phyloP scores from a whole-genome alignment of 2,329 filamentous ascomycete species.

The Alternaria gansuensis region DNA sequence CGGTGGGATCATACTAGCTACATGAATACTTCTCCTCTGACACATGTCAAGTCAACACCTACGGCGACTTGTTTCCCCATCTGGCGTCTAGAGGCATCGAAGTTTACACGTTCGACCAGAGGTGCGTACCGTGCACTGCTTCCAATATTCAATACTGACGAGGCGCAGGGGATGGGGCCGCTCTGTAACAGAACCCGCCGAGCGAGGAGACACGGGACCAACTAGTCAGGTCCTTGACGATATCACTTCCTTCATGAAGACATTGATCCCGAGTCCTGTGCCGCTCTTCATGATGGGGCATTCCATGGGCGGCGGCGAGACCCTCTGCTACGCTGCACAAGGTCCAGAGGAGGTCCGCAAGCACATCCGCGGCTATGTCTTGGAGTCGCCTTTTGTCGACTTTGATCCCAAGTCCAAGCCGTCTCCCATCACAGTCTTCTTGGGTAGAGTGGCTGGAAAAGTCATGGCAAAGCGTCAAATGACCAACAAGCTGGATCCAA shows the following conservation, averaged over 20 bases:
- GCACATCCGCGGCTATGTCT: slow-evolving; percentile 75
- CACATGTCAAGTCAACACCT: slow-evolving; percentile 67
- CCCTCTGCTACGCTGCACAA: slow-evolving; percentile 66
- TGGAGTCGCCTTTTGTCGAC: slow-evolving; percentile 81
- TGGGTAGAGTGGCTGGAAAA: slow-evolving; percentile 72
- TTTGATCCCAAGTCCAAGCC: slow-evolving; percentile 74
- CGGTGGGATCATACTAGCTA: slow-evolving; percentile 13
- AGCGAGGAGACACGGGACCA: slow-evolving; percentile 77
- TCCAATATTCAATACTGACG: slow-evolving; percentile 19
- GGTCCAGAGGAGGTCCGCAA: slow-evolving; percentile 62
- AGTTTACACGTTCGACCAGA: slow-evolving; percentile 82
- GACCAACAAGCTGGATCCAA: slow-evolving; percentile 69
- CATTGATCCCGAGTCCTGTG: slow-evolving; percentile 61
- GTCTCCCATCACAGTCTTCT: slow-evolving; percentile 66
- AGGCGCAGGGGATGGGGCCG: slow-evolving; percentile 79
- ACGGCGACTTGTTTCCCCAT: slow-evolving; percentile 75
- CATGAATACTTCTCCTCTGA: slow-evolving; percentile 22
- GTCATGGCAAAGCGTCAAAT: slow-evolving; percentile 74
- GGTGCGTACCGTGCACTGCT: slow-evolving; percentile 43
- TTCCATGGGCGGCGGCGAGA: slow-evolving; percentile 87
- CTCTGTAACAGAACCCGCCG: slow-evolving; percentile 67
- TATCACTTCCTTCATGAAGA: slow-evolving; percentile 76
- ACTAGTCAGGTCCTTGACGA: slow-evolving; percentile 78
- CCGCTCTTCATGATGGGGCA: slow-evolving; percentile 89
- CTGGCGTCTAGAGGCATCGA: slow-evolving; percentile 78